These are phyloP conservation scores for Cantharellus cinnabarinus DNA, from an alignment of 768 basidiomycete species.

Conservation along the genomic window DNA sequence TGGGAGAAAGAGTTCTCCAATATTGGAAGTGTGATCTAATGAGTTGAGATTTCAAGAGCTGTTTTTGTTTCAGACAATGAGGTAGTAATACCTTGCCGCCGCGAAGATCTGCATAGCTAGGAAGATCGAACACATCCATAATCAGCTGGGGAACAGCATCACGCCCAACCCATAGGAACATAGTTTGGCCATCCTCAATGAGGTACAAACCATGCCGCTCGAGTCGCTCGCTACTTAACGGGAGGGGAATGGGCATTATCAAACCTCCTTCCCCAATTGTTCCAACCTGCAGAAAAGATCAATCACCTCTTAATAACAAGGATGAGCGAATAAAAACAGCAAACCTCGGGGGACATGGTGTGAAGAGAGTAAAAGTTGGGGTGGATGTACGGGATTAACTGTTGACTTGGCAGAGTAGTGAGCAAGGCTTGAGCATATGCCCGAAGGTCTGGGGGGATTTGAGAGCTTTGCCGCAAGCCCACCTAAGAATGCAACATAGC, in stretches of 20 bases:
- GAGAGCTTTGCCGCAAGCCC: constrained; percentile 84
- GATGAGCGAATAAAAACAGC: background rate
- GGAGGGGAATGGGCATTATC: constrained; percentile 69
- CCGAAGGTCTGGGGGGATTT: constrained; percentile 90
- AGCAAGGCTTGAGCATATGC: constrained; percentile 87
- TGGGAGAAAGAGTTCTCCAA: constrained; percentile 93
- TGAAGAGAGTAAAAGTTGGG: constrained; percentile 91
- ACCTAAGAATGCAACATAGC: constrained; percentile 30
- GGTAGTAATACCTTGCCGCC: constrained; percentile 63
- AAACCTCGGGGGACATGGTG: constrained; percentile 86
- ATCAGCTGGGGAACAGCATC: constrained; percentile 93
- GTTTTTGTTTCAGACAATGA: background rate
- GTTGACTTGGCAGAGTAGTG: constrained; percentile 77
- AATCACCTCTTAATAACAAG: constrained; percentile 1
- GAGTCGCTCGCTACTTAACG: constrained; percentile 83
- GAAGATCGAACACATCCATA: constrained; percentile 83
- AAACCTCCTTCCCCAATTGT: constrained; percentile 79
- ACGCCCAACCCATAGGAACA: constrained; percentile 96
- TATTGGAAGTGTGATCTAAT: constrained; percentile 76
- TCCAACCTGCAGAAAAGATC: constrained; percentile 44
- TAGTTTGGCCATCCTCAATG: constrained; percentile 93
- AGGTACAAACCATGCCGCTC: constrained; percentile 90
- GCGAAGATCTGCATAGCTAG: constrained; percentile 69
- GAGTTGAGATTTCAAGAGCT: no score
- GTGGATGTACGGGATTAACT: constrained; percentile 84